phyloP scores from a whole-genome alignment of 257 asterid genomes.

The Fraxinus quadrangulata region DNA sequence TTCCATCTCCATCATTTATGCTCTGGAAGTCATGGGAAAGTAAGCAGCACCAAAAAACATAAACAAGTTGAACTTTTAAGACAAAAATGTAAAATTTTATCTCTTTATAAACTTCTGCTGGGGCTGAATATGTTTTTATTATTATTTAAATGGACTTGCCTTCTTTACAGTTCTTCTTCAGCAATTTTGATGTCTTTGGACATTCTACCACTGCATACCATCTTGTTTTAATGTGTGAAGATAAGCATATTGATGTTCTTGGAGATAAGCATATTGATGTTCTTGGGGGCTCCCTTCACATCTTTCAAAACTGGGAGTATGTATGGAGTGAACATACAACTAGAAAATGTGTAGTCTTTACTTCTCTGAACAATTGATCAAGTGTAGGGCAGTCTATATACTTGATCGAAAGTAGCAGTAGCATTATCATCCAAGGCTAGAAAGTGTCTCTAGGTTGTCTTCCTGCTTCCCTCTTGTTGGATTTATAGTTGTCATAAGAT shows the following conservation, averaged over 20 bases:
- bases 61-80: neutral
- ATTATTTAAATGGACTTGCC: neutral
- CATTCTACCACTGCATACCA: neutral
- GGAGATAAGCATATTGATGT: neutral
- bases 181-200: neutral
- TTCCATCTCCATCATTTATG: no score
- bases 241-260: neutral
- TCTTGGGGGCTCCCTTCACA: neutral
- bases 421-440: slow-evolving; percentile 1
- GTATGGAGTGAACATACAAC: neutral
- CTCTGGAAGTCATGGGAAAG: neutral
- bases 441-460: slow-evolving; percentile 14
- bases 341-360: neutral
- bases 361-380: neutral
- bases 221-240: neutral
- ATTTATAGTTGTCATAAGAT: neutral
- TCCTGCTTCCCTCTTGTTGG: slow-evolving; percentile 7
- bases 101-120: neutral
- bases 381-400: neutral
- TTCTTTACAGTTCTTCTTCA: neutral
- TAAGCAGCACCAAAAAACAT: neutral
- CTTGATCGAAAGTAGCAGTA: neutral
- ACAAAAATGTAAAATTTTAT: neutral
- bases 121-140: neutral
- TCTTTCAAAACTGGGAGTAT: neutral